A percentile compares a stretch with the other conserved stretches of the same genome.
These are phyloP conservation scores for Cytospora schulzeri DNA, from an alignment of 2,329 filamentous ascomycete genomes.

Conservation along the genomic window DNA sequence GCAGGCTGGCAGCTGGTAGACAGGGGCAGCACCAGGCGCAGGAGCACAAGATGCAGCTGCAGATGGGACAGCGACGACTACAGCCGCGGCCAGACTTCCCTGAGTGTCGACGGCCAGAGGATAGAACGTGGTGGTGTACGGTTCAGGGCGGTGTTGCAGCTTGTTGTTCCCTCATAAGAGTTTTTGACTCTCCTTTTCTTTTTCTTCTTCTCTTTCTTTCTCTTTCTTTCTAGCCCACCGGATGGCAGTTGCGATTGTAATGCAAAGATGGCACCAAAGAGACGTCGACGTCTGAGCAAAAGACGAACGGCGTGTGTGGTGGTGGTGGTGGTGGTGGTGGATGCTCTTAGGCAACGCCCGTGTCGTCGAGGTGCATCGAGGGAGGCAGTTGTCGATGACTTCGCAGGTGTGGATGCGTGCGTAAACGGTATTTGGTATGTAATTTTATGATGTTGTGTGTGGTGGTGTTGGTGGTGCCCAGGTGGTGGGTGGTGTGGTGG, in stretches of 20 bases:
- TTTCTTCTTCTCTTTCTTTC: no score
- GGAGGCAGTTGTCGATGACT: background rate
- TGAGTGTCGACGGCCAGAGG: background rate
- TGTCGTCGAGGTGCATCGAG: slow-evolving; percentile 2
- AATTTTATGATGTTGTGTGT: no score
- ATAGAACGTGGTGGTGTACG: no score
- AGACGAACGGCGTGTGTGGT: background rate
- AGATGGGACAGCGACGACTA: background rate
- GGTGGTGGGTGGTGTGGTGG: no score
- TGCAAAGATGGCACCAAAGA: background rate
- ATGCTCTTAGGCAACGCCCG: background rate
- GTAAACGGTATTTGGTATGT: background rate
- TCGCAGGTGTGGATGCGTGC: background rate
- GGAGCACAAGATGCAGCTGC: no score
- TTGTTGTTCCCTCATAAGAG: background rate
- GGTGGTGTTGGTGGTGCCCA: no score
- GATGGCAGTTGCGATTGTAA: background rate
- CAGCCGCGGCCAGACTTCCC: background rate
- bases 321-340: background rate
- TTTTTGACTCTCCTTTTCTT: no score
- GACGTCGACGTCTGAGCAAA: background rate
- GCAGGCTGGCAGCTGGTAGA: background rate
- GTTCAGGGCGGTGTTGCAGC: background rate
- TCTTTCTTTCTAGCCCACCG: background rate
- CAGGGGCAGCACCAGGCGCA: no score